Evolutionary conservation across 2,329 filamentous ascomycete genomes (phyloP).

Genomic region (Paecilomyces niveus): DNA sequence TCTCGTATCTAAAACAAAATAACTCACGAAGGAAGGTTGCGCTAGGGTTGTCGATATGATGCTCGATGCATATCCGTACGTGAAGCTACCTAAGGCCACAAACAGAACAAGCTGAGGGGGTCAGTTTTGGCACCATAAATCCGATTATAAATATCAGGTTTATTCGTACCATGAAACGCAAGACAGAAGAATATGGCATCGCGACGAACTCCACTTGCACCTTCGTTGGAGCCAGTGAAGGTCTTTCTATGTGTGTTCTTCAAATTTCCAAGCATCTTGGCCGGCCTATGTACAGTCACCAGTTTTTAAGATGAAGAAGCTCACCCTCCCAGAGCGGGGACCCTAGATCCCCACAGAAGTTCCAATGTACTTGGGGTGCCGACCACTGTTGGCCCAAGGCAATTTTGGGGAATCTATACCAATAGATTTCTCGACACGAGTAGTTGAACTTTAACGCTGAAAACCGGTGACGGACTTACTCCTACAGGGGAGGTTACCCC

Average conservation of each 20-base stretch:
- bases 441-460: too few relatives aligned
- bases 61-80: slow-evolving; percentile 5
- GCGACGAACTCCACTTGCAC: background rate
- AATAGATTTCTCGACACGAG: too few relatives aligned
- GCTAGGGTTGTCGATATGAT: slow-evolving; percentile 6
- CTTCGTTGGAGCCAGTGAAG: background rate
- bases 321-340: background rate
- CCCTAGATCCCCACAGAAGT: background rate
- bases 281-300: background rate
- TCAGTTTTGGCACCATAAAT: background rate
- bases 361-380: background rate
- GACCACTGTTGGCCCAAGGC: background rate
- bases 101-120: slow-evolving; percentile 4
- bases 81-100: slow-evolving; percentile 5
- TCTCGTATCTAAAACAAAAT: slow-evolving; percentile 4
- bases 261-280: background rate
- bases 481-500: too few relatives aligned
- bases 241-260: background rate
- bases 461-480: too few relatives aligned
- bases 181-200: background rate
- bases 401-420: too few relatives aligned
- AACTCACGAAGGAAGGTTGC: slow-evolving; percentile 6
- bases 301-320: background rate
- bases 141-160: background rate
- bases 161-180: background rate